Base-by-base conservation (phyloP, 305 asterid species). In the Fraxinus dipetala region DNA sequence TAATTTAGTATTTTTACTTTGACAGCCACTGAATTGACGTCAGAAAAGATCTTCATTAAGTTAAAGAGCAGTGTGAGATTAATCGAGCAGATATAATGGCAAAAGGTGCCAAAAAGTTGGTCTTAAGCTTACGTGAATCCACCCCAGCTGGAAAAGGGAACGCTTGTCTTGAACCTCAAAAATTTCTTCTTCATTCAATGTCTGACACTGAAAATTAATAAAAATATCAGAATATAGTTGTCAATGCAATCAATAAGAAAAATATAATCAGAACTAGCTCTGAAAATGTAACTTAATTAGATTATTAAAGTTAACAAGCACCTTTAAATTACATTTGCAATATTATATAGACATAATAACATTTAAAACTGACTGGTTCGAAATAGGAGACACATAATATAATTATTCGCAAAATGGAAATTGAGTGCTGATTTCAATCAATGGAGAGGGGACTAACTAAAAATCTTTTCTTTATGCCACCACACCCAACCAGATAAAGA, bases 141-240 rank as follows among this genome's bases (percentile, higher is more conserved):
- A 96, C 35, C 99, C 99, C 81, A 96, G 98, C 28, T 90, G 95
- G 76, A 96, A 94, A 79, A 94, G 98, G 65, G 97, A 91, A 6
- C 85, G 91, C 78, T 87, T 90, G 89, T 94, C 97, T 85, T 94
- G 99, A 89, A 88, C 88, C 16, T 94, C 98, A 81, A 82, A 94
- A 67, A 96, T 90, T 84, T 96, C 98, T 85, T 96, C 99, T 88
- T 96, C 99, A 84, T 96, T 96, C 90, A 94, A 83, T 77, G 99
- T 93, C 84, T 93, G 93, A 83, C 99, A 96, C 99, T 96, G 90
- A 88, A 84, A 40, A 86, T 72, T 63, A 77, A 86, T 7, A 80
- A 81, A 78, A 84, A 67, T 40, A 83, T 86, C 75, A 59, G 77
- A 76, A 30, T 70, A 70, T 6, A 30, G 35, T 48, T 59, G 78